Base-by-base conservation (phyloP, 1,284 basidiomycete genomes). In the Ceratobasidium sp. region DNA sequence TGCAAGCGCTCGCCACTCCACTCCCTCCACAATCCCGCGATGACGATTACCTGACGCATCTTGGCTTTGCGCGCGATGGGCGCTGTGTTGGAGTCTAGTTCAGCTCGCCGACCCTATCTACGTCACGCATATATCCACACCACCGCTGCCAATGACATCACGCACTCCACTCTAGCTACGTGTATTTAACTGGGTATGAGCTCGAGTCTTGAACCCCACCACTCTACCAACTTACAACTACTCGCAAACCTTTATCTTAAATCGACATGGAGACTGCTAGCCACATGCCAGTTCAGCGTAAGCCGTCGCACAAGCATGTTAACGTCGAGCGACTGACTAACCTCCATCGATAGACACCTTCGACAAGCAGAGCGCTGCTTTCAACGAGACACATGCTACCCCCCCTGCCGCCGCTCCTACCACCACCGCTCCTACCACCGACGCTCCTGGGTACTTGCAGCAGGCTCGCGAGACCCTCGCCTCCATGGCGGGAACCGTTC, bases 391-490 rank as follows among this genome's bases (percentile, higher is more conserved):
- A 25, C 23, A 4, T 12, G 21, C 61, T 30, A n/a, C n/a, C n/a
- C n/a, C n/a, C n/a, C n/a, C n/a, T n/a, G n/a, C n/a, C n/a, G n/a
- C n/a, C n/a, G 25, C 40, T 46, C 23, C 61, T 18, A 23, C 42
- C 28, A 12, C 42, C 21, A 30, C 18, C 25, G 25, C 56, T 30
- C 25, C 56, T 40, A 30, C 30, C 36, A n/a, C 9, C 33, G 56
- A 38, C 18, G 61, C 63, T 5, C 63, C 63, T 14, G 63, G 63
- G 33, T 66, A 66, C 42, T 21, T 66, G n/a, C 48, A 66, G 44
- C 48, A 53, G 48, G 63, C 63, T 6, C 63, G 63, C 18, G 48
- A 66, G 48, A 54, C 63, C 54, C 63, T 66, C 38, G 63, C 49
- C 18, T 53, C 49, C 16, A 4, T 66, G 11, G 63, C 63, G 3